Evolutionary conservation across 148 eudicot genomes (phyloP).

Genomic region (Tetragonia tetragonoides): DNA sequence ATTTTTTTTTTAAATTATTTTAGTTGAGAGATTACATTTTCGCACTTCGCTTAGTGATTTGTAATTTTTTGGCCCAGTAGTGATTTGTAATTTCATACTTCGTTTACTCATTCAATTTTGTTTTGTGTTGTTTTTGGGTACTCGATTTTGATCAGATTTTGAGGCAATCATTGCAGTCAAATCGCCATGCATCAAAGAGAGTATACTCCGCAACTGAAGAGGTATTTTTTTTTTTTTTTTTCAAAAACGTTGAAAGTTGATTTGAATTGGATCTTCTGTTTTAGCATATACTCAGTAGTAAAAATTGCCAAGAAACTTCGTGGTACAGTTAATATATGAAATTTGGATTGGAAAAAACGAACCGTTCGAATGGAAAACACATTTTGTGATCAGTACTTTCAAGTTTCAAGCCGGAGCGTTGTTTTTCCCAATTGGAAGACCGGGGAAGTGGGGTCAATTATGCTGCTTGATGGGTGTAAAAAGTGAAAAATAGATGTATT

Average conservation of each 20-base stretch:
- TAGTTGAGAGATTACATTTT: background rate
- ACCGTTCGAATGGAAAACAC: background rate
- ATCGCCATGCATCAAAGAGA: constrained; percentile 11
- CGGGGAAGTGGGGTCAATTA: too few species aligned
- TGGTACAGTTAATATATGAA: background rate
- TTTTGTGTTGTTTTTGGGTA: background rate
- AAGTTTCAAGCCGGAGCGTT: background rate
- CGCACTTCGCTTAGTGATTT: background rate
- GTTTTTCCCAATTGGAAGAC: background rate
- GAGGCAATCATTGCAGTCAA: constrained; percentile 22
- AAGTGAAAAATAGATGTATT: background rate
- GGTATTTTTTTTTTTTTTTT: constrained; percentile 6
- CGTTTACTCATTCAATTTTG: too few species aligned
- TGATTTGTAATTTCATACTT: background rate
- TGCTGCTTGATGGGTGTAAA: background rate
- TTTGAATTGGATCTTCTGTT: background rate
- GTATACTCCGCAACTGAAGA: constrained; percentile 17
- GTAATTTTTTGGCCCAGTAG: background rate
- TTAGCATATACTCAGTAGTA: background rate
- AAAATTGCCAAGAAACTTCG: background rate
- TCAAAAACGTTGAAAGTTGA: background rate
- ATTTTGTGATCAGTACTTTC: too few species aligned
- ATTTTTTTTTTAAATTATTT: background rate
- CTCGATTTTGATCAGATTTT: constrained; percentile 21
- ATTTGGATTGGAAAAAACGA: background rate